phyloP scores from a whole-genome alignment of 176 grass and related monocot species.

The Lolium rigidum region DNA sequence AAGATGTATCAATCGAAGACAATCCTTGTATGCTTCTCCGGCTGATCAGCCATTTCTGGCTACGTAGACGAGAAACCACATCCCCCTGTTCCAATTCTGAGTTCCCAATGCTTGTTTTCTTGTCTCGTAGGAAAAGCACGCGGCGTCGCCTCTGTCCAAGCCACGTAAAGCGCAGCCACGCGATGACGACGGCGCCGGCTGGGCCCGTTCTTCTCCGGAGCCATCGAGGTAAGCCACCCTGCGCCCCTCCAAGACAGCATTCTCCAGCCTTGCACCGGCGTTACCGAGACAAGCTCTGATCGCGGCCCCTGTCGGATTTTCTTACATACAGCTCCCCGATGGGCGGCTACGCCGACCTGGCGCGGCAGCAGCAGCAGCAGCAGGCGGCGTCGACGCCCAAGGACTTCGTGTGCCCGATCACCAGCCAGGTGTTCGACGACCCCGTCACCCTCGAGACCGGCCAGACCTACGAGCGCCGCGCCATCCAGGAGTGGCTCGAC shows the following conservation, averaged over 20 bases:
- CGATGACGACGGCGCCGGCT: constrained; percentile 5
- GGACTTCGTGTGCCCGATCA: constrained; percentile 83
- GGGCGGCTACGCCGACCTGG: not conserved
- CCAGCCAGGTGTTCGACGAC: constrained; percentile 71
- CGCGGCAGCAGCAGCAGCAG: not conserved
- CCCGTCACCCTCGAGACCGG: constrained; percentile 75
- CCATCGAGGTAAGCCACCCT: constrained; percentile 27
- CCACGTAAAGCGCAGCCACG: constrained; percentile 7
- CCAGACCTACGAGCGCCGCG: constrained; percentile 76
- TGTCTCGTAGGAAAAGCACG: constrained; percentile 64
- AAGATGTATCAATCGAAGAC: too few relatives aligned
- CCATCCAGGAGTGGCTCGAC: constrained; percentile 78
- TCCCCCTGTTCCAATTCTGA: constrained; percentile 20
- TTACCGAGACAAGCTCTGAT: not conserved
- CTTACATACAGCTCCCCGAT: constrained; percentile 30
- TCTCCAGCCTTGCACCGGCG: constrained; percentile 5
- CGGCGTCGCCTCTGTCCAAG: constrained; percentile 30
- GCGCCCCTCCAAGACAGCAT: not conserved
- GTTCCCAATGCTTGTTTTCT: constrained; percentile 40
- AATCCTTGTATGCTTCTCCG: not conserved
- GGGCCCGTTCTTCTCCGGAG: constrained; percentile 40
- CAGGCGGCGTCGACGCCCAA: constrained; percentile 51
- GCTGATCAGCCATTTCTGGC: constrained; percentile 17
- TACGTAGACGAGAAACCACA: not conserved
- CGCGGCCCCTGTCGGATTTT: not conserved